These are phyloP conservation scores for Monilinia vaccinii-corymbosi DNA, from an alignment of 2,329 filamentous ascomycete species.

Conservation along the genomic window DNA sequence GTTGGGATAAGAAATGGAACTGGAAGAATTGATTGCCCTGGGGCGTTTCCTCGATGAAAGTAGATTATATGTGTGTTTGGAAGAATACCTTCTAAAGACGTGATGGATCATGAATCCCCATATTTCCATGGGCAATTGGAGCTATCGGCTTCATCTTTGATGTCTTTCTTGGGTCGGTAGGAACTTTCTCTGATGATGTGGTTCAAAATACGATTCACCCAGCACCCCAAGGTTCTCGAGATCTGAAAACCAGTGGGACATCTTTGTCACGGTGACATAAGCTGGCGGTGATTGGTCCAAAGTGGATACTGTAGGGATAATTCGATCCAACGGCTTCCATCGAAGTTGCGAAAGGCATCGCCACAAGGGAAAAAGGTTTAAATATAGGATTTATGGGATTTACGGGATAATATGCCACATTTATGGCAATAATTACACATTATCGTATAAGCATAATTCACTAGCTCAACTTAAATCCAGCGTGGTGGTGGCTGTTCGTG, in stretches of 20 bases:
- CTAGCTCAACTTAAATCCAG: too few relatives aligned
- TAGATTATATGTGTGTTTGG: too few relatives aligned
- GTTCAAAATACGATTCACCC: not conserved
- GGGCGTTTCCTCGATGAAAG: not conserved
- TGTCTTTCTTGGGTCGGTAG: not conserved
- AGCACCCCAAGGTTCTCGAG: not conserved
- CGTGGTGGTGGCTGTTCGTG: too few relatives aligned
- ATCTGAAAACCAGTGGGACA: slow-evolving; percentile 2
- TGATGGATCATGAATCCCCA: not conserved
- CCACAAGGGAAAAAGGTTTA: too few relatives aligned
- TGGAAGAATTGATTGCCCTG: not conserved
- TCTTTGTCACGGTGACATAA: not conserved
- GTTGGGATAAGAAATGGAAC: not conserved
- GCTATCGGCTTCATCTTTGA: not conserved
- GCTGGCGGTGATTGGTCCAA: not conserved
- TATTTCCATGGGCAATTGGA: not conserved
- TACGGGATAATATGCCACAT: too few relatives aligned
- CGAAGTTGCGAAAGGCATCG: too few relatives aligned
- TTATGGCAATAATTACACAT: too few relatives aligned
- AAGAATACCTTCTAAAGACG: too few relatives aligned
- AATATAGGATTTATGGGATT: too few relatives aligned
- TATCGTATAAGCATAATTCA: too few relatives aligned
- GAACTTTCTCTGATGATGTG: not conserved
- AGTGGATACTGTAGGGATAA: too few relatives aligned
- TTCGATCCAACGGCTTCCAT: too few relatives aligned